phyloP scores from a whole-genome alignment of 169 alveolate genomes.

The Eimeria acervulina region DNA sequence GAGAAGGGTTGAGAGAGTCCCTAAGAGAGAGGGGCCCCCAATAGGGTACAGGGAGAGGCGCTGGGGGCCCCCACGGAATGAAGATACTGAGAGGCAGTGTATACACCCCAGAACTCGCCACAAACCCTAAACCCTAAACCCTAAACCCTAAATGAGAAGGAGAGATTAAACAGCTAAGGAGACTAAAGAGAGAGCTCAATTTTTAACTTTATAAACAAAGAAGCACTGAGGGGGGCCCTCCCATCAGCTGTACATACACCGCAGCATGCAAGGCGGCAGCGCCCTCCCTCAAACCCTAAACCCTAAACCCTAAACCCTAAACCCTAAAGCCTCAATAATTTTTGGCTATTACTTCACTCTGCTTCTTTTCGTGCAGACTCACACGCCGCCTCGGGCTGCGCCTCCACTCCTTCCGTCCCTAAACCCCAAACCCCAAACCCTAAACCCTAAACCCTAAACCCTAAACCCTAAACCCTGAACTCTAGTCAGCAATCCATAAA shows the following conservation, averaged over 20 bases:
- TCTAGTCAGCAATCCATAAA: neutral
- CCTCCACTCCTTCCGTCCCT: neutral
- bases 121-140: neutral
- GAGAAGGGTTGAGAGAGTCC: no score
- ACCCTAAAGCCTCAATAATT: conserved; percentile 3
- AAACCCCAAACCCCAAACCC: neutral
- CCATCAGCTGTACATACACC: neutral
- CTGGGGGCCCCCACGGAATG: no score
- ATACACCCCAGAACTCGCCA: no score
- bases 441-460: conserved; percentile 2
- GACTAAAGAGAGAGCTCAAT: neutral
- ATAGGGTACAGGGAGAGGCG: no score
- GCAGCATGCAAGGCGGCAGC: neutral
- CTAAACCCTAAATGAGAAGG: neutral
- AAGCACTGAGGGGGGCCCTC: neutral
- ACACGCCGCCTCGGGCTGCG: neutral
- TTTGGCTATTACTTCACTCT: neutral
- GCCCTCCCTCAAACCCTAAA: neutral
- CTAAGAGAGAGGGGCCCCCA: no score
- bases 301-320: conserved; percentile 38
- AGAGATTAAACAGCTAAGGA: neutral
- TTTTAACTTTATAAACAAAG: neutral
- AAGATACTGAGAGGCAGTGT: no score
- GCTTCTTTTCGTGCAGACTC: neutral
- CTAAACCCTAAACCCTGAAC: neutral